Evolutionary conservation across 2,329 filamentous ascomycete genomes (phyloP).

Genomic region (Curvularia sp.): DNA sequence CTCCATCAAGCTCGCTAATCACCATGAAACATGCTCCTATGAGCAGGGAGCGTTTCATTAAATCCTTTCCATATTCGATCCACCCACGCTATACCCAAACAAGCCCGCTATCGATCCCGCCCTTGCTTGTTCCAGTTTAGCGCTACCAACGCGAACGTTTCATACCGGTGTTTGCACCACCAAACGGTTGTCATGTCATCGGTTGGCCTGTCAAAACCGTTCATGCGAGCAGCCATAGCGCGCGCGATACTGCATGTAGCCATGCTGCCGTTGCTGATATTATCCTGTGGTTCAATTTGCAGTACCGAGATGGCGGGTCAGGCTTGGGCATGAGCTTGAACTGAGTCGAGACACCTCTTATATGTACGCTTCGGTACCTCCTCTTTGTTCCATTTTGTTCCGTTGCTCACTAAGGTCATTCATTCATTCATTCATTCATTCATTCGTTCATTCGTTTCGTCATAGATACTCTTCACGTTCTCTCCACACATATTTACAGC

Average conservation of each 20-base stretch:
- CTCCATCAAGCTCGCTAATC: conserved; percentile 15
- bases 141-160: conserved; percentile 26
- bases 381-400: conserved; percentile 17
- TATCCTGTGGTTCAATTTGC: conserved; percentile 3
- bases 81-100: conserved; percentile 11
- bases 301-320: conserved; percentile 4
- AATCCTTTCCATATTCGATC: conserved; percentile 25
- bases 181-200: conserved; percentile 17
- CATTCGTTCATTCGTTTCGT: conserved; percentile 19
- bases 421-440: conserved; percentile 19
- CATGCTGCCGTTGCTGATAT: conserved; percentile 13
- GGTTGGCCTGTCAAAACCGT: conserved; percentile 18
- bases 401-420: conserved; percentile 29
- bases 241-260: conserved; percentile 27
- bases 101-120: conserved; percentile 4
- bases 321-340: conserved; percentile 8
- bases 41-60: conserved; percentile 22
- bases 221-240: conserved; percentile 17
- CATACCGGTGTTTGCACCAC: conserved; percentile 24
- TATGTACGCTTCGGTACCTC: conserved; percentile 6
- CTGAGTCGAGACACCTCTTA: conserved; percentile 19
- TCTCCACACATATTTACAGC: conserved; percentile 23
- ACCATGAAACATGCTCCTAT: conserved; percentile 28
- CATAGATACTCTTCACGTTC: conserved; percentile 18
- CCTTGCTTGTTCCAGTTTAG: conserved; percentile 13